Base-by-base conservation (phyloP, 257 asterid genomes). In the Dorcoceras hygrometricum region DNA sequence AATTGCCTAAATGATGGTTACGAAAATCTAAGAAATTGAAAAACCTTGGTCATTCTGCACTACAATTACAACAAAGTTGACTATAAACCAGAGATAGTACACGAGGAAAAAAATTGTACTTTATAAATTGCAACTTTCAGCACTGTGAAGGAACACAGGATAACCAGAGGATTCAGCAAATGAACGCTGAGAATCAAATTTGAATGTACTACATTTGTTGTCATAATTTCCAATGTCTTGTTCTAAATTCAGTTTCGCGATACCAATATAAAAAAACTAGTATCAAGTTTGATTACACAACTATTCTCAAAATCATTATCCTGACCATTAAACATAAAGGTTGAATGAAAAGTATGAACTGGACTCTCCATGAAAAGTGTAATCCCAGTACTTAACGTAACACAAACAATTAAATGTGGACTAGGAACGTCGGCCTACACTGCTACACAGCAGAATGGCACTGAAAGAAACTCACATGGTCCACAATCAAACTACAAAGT, bases 221-320 rank as follows among this genome's bases (percentile, higher is more conserved):
- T 9, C 16, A 34, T 34, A 10, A 9, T 34, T 55, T 55, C 28
- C 56, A 16, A 29, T 16, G 32, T 25, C 19, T 31, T 26, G 11
- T 18, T 26, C 12, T 25, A 32, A 20, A 57, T 28, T 50, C 58
- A 58, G 51, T 20, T 59, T 18, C 9, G 36, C 31, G 29, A 51
- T 48, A 20, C 19, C 25, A 24, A 22, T 11, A 48, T 28, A 28
- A 60, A 62, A n/a, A 53, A 70, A 48, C 69, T 32, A 51, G 57
- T 34, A 62, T 18, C 67, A 51, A 58, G 23, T 59, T 51, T 65
- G 36, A 68, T 65, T 50, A 28, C 26, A 20, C 20, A n/a, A 4
- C 26, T 18, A 74, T 61, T 24, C 19, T 11, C n/a, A 54, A 29
- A 29, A 29, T 46, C 16, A 10, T 28, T 26, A 57, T 29, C 4